Base-by-base conservation (phyloP, 2,329 filamentous ascomycete genomes). In the Beauveria brongniartii region DNA sequence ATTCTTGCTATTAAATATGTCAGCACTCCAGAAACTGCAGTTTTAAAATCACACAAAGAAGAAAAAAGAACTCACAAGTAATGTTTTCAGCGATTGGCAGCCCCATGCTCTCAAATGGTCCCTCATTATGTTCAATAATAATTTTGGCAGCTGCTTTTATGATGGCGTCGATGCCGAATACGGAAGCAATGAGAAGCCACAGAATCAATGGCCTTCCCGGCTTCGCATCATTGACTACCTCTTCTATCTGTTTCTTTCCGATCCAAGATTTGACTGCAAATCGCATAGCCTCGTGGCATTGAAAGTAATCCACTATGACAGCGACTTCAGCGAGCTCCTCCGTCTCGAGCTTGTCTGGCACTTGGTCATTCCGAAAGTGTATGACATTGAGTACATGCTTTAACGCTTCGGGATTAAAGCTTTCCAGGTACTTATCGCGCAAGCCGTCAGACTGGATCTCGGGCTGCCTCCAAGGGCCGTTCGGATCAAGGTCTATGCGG, bases 211-310 rank as follows among this genome's bases (percentile, higher is more conserved):
- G 5, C 10, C 43, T 9, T 46, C 43, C 43, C 20, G 5, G 20
- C 43, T 46, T 6, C 8, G n/a, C 10, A 1, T 16, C 20, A 10
- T 12, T 0, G 20, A 24, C 6, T 20, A 20, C n/a, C 43, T 20
- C 4, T 12, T 12, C 5, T 6, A 46, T 22, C 0, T 9, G 20
- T 0, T 12, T 2, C n/a, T 9, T 1, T 4, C n/a, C 10, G 43
- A 26, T 30, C 54, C 54, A 56, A 20, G 2, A 12, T n/a, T 56
- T 18, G 5, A 40, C 24, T 1, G 5, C 54, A 10, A 47, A 16
- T 8, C 37, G 9, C 20, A 52, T 63, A 62, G 40, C 68, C 66
- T 61, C 59, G 30, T 56, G 51, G 28, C 59, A 61, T 16, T 61
- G 40, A 1, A 55, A 43, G 43, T 55, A 61, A n/a, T 61, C 50